These are phyloP conservation scores for Aspergillus incahuasiensis DNA, from an alignment of 495 filamentous ascomycete species.

Conservation along the genomic window DNA sequence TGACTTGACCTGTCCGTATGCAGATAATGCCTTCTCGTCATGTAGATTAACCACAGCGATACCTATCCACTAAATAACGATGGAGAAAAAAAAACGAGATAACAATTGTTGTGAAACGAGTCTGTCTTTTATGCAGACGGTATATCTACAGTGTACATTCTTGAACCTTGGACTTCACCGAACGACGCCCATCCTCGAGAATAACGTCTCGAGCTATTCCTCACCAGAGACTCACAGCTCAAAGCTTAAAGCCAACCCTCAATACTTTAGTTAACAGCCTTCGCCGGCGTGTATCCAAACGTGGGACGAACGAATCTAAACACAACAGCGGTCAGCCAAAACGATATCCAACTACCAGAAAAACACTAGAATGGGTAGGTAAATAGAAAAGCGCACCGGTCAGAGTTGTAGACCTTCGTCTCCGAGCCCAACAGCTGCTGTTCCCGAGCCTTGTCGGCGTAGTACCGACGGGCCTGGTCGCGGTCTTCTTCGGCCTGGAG, in stretches of 20 bases:
- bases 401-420: slow-evolving; percentile 77
- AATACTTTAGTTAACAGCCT: slow-evolving; percentile 32
- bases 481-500: slow-evolving; percentile 96
- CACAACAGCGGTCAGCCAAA: slow-evolving; percentile 2
- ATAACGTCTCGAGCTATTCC: background rate
- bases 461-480: slow-evolving; percentile 79
- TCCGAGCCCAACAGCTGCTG: slow-evolving; percentile 81
- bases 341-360: background rate
- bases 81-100: slow-evolving; percentile 11
- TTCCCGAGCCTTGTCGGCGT: slow-evolving; percentile 83
- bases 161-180: background rate
- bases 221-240: background rate
- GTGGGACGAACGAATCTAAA: slow-evolving; percentile 45
- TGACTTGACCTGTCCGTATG: background rate
- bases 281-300: slow-evolving; percentile 40
- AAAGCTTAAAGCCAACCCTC: background rate
- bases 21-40: no score
- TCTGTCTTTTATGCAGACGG: slow-evolving; percentile 24
- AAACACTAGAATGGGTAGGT: background rate
- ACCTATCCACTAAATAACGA: no score
- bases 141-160: slow-evolving; percentile 40
- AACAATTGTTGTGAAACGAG: slow-evolving; percentile 28
- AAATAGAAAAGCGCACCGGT: slow-evolving; percentile 57
- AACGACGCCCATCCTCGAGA: background rate
- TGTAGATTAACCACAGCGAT: no score